Evolutionary conservation across 331 rosid species (phyloP).

Genomic region (Ulmus americana): DNA sequence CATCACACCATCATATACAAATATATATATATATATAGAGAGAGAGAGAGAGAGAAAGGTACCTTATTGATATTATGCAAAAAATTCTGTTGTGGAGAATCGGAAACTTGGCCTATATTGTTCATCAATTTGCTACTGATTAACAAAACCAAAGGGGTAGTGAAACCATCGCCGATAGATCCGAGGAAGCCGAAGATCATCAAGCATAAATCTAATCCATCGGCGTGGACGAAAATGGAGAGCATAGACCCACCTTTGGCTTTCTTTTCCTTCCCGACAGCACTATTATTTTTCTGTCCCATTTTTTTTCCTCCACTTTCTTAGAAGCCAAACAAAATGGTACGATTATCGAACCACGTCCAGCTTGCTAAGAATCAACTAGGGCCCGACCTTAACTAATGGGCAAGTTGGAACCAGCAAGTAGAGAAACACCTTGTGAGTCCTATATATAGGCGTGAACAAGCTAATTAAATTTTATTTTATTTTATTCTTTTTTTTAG

Average conservation of each 20-base stretch:
- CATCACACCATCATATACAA: not conserved
- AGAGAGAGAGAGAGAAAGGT: conserved; percentile 1
- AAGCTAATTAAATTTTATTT: too few relatives aligned
- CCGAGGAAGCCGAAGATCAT: conserved; percentile 64
- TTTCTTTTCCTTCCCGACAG: not conserved
- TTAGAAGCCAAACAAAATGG: conserved; percentile 21
- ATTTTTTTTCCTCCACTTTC: conserved; percentile 11
- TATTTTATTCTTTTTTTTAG: too few relatives aligned
- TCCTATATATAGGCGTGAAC: conserved; percentile 3
- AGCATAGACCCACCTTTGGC: conserved; percentile 31
- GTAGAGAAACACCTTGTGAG: not conserved
- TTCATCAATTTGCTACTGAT: conserved; percentile 53
- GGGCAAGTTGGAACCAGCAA: not conserved
- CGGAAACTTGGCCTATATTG: conserved; percentile 38
- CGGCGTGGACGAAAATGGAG: conserved; percentile 77
- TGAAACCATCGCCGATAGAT: conserved; percentile 54
- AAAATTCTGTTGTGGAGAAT: conserved; percentile 13
- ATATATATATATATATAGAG: not conserved
- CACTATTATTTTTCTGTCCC: conserved; percentile 17
- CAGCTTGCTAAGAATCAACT: not conserved
- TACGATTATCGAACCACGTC: conserved; percentile 23
- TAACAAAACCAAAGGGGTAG: conserved; percentile 34
- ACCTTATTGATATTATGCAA: conserved; percentile 47
- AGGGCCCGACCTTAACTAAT: not conserved
- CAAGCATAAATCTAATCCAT: conserved; percentile 37